Evolutionary conservation across 139 green algal species (phyloP), one percentile per base, ranked within the genome.

Genomic region (Spirogloea muscicola): DNA sequence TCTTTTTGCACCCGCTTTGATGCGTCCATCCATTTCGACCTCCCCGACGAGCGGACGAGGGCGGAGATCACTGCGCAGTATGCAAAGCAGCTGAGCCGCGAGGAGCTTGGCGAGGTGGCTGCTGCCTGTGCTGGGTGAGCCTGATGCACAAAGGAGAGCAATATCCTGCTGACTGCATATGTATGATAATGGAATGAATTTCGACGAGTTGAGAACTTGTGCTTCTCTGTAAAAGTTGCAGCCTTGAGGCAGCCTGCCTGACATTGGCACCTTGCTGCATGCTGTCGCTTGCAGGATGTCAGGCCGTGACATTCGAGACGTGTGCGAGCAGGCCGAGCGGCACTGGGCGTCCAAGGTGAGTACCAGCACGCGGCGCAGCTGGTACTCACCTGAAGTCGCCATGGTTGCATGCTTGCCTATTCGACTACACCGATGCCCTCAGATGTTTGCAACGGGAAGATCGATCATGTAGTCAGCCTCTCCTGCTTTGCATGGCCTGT

Each of bases 251-350:
- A 51, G 10, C 10, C 43, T 10, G 10, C 10, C 10, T 10, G 10
- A 13, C 13, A 13, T 51, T 10, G 10, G 13, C 13, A 13, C 13
- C 10, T 51, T n/a, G n/a, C n/a, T n/a, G n/a, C n/a, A n/a, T n/a
- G n/a, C n/a, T n/a, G n/a, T n/a, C n/a, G n/a, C n/a, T n/a, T n/a
- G n/a, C 0, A 85, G 86, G 21, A 87, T 96, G 77, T 88, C 86
- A n/a, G 92, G 92, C 16, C 68, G 92, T 0, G 91, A 97, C 70
- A 71, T 97, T 34, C 77, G 86, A 10, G 90, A 96, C 63, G 76
- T 95, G 3, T 92, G 86, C 41, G 91, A 94, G 77, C 82, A 86
- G 82, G 86, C 91, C 4, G 92, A 97, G 87, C 81, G 92, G 10
- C 73, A 80, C 16, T 96, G 89, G 89, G 92, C 92, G 0, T 89